Percentiles rank a stretch among this genome's conserved stretches.
Evolutionary conservation across 805 yeast genomes (phyloP).

Genomic region (Millerozyma acaciae): DNA sequence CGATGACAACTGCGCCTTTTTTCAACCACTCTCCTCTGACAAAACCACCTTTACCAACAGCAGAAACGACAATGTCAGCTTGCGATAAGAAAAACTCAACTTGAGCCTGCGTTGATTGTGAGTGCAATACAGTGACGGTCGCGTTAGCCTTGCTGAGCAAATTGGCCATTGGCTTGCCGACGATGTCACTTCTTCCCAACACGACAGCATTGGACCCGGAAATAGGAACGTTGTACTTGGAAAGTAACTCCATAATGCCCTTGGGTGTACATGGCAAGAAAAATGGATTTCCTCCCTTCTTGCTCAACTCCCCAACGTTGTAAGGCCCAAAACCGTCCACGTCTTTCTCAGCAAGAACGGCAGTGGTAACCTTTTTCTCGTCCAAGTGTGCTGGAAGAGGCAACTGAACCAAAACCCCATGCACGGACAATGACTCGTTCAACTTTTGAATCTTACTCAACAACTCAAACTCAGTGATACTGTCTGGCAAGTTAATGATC

Average conservation of each 20-base stretch:
- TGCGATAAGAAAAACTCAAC: slow-evolving; percentile 43
- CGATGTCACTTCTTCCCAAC: slow-evolving; percentile 81
- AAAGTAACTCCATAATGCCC: slow-evolving; percentile 66
- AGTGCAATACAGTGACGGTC: slow-evolving; percentile 73
- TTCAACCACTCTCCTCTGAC: slow-evolving; percentile 76
- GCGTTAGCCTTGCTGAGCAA: slow-evolving; percentile 68
- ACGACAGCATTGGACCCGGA: slow-evolving; percentile 76
- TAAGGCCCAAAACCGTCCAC: slow-evolving; percentile 81
- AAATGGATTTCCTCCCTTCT: slow-evolving; percentile 65
- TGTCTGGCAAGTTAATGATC: slow-evolving; percentile 55
- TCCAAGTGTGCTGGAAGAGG: slow-evolving; percentile 72
- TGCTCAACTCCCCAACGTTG: slow-evolving; percentile 74
- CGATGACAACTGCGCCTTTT: slow-evolving; percentile 65
- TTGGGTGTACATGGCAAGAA: slow-evolving; percentile 83
- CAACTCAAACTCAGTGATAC: slow-evolving; percentile 53
- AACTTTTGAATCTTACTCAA: slow-evolving; percentile 50
- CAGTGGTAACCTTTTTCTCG: slow-evolving; percentile 62
- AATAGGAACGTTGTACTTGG: slow-evolving; percentile 51
- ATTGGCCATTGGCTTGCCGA: slow-evolving; percentile 76
- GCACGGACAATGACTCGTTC: slow-evolving; percentile 57
- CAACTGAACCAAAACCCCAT: slow-evolving; percentile 72
- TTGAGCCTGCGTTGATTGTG: slow-evolving; percentile 53
- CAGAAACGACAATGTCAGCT: slow-evolving; percentile 78
- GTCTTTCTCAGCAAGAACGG: slow-evolving; percentile 65
- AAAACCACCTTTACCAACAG: slow-evolving; percentile 68